These are phyloP conservation scores for Waltergamsia citrina DNA, from an alignment of 2,329 filamentous ascomycete genomes.

Conservation along the genomic window DNA sequence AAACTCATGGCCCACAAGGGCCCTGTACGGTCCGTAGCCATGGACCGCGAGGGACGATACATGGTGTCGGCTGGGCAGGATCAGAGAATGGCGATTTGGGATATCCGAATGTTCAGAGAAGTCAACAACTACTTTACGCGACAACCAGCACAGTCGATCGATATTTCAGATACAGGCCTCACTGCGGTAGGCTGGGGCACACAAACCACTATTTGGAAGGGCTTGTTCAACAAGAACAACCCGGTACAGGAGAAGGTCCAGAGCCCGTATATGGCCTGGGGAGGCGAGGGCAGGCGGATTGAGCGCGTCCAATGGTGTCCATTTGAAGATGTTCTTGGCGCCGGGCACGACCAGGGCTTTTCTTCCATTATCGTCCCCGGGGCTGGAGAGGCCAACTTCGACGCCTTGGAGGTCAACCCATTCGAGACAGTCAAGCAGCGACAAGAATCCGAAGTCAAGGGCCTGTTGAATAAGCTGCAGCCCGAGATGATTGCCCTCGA, in stretches of 20 bases:
- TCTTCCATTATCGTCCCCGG: conserved; percentile 85
- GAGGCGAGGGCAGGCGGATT: conserved; percentile 71
- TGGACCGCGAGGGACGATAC: conserved; percentile 86
- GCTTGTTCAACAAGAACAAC: conserved; percentile 67
- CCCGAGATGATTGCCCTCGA: conserved; percentile 96
- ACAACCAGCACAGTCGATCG: conserved; percentile 71
- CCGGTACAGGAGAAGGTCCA: conserved; percentile 70
- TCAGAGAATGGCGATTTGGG: conserved; percentile 88
- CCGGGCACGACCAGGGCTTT: conserved; percentile 79
- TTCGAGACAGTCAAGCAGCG: conserved; percentile 91
- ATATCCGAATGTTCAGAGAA: conserved; percentile 88
- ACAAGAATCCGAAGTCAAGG: conserved; percentile 84
- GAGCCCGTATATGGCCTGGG: conserved; percentile 89
- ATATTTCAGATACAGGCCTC: conserved; percentile 82
- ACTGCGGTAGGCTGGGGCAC: conserved; percentile 90
- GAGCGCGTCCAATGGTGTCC: conserved; percentile 88
- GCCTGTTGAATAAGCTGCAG: conserved; percentile 84
- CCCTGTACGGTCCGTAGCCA: conserved; percentile 73
- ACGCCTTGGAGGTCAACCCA: conserved; percentile 87
- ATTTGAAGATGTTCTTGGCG: conserved; percentile 84
- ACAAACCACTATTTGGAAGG: conserved; percentile 81
- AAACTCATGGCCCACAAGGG: conserved; percentile 86
- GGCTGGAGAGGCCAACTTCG: conserved; percentile 94
- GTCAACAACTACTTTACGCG: conserved; percentile 82
- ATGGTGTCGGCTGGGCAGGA: conserved; percentile 94